phyloP scores from a whole-genome alignment of 495 filamentous ascomycete species.

The Gamarada debralockiae region DNA sequence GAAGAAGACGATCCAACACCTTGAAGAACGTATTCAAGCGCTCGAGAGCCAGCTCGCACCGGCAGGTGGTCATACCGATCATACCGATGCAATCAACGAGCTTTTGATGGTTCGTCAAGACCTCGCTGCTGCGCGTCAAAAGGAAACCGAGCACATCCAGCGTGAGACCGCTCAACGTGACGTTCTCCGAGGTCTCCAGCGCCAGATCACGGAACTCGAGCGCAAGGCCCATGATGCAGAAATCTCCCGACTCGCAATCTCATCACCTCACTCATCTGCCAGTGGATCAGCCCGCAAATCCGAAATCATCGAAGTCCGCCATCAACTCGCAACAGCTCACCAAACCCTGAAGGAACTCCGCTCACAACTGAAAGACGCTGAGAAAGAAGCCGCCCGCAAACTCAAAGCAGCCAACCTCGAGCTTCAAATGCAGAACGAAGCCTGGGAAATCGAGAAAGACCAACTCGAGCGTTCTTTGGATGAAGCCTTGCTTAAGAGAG shows the following conservation, averaged over 20 bases:
- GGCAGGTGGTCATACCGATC: slow-evolving; percentile 28
- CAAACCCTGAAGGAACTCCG: slow-evolving; percentile 57
- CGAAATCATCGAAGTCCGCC: slow-evolving; percentile 58
- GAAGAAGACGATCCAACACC: slow-evolving; percentile 52
- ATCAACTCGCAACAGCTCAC: slow-evolving; percentile 59
- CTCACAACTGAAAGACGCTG: slow-evolving; percentile 51
- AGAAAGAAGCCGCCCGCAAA: slow-evolving; percentile 46
- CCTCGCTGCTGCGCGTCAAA: slow-evolving; percentile 58
- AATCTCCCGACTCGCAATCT: slow-evolving; percentile 26
- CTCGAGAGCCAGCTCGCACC: slow-evolving; percentile 43
- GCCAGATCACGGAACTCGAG: slow-evolving; percentile 45
- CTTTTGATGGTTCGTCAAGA: slow-evolving; percentile 54
- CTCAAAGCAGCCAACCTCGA: slow-evolving; percentile 43
- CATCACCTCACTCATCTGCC: slow-evolving; percentile 21
- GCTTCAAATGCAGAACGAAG: slow-evolving; percentile 29
- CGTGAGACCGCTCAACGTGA: slow-evolving; percentile 60
- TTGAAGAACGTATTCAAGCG: slow-evolving; percentile 54
- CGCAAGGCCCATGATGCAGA: slow-evolving; percentile 40
- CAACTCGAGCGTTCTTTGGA: slow-evolving; percentile 41
- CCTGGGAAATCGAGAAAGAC: slow-evolving; percentile 42
- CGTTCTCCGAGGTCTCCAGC: slow-evolving; percentile 41
- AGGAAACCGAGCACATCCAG: slow-evolving; percentile 57
- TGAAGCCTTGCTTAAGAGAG: slow-evolving; percentile 27
- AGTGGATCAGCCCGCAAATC: slow-evolving; percentile 52
- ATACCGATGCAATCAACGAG: slow-evolving; percentile 40